Evolutionary conservation across 331 rosid genomes (phyloP), one percentile per base, ranked within the genome.

Genomic region (Malus hybrid): DNA sequence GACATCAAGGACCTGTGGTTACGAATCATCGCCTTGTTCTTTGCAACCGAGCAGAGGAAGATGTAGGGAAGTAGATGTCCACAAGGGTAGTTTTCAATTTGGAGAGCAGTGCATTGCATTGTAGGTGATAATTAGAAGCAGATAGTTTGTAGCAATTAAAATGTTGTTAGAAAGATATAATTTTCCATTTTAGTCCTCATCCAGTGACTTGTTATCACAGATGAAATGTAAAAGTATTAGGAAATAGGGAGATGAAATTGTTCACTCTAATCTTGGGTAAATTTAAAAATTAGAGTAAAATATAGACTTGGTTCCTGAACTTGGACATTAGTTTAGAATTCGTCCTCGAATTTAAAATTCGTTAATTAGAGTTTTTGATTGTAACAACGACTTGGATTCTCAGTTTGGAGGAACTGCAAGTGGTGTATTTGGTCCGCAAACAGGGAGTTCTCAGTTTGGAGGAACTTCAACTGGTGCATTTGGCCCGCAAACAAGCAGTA

Each of bases 71-170:
- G 73, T 73, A 79, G 52, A 65, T 69, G 39, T 29, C 61, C 32
- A 56, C 73, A 33, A 42, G 22, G 74, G 31, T 44, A 56, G 77
- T 67, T 31, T 65, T 73, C 56, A 27, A n/a, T 34, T 42, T 55
- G 31, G 78, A 73, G 55, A 55, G 56, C n/a, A 20, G 27, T 36
- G 74, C 68, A 78, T 46, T 36, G 74, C 68, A 78, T 46, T 13
- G 62, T 57, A 66, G 70, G 65, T 66, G 73, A 57, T 42, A 57
- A 72, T 6, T 79, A 66, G 78, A 73, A 57, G 33, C 31, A 55
- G 39, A 66, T 57, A 42, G 69, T 57, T 42, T 65, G 55, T 65
- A 55, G 44, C 70, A 46, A n/a, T 55, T 27, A 39, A 36, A 61
- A 6, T 59, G 70, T 55, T n/a, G n/a, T 65, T 65, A 11, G 20